phyloP scores from a whole-genome alignment of 1,284 basidiomycete species.

The Ceratobasidium sp. region DNA sequence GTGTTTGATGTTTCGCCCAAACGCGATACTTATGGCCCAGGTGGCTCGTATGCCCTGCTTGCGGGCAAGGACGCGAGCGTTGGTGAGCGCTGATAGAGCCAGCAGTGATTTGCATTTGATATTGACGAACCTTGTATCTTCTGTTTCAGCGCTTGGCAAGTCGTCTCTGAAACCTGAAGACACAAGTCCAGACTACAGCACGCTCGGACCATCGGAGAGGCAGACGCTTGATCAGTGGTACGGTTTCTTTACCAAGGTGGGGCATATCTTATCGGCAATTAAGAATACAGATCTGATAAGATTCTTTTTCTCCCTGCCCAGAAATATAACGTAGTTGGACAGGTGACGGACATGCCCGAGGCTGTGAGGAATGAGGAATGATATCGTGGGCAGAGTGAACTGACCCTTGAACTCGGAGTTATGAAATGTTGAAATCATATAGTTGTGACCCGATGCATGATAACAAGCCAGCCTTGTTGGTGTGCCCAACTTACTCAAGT shows the following conservation, averaged over 20 bases:
- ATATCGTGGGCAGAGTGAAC: not conserved
- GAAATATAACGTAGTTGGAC: constrained; percentile 39
- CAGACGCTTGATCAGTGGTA: constrained; percentile 35
- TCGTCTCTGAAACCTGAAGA: constrained; percentile 36
- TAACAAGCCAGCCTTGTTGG: too few relatives aligned
- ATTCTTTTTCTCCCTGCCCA: not conserved
- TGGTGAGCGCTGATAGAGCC: constrained; percentile 1
- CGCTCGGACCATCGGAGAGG: constrained; percentile 10
- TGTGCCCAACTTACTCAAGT: too few relatives aligned
- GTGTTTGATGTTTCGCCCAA: constrained; percentile 87
- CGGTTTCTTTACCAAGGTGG: constrained; percentile 38
- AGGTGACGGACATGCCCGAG: constrained; percentile 35
- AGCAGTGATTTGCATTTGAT: not conserved
- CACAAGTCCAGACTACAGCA: constrained; percentile 25
- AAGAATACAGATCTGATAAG: not conserved
- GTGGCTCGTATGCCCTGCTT: constrained; percentile 50
- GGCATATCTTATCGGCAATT: not conserved
- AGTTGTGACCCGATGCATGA: not conserved
- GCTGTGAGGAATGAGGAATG: constrained; percentile 22
- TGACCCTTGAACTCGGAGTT: not conserved
- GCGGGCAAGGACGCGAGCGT: constrained; percentile 38
- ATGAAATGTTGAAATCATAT: not conserved
- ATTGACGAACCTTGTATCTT: not conserved
- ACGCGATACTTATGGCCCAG: constrained; percentile 79
- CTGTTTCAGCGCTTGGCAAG: constrained; percentile 23